phyloP scores from a whole-genome alignment of 129 eudicot genomes.

The Centrapalus pauciflorus region DNA sequence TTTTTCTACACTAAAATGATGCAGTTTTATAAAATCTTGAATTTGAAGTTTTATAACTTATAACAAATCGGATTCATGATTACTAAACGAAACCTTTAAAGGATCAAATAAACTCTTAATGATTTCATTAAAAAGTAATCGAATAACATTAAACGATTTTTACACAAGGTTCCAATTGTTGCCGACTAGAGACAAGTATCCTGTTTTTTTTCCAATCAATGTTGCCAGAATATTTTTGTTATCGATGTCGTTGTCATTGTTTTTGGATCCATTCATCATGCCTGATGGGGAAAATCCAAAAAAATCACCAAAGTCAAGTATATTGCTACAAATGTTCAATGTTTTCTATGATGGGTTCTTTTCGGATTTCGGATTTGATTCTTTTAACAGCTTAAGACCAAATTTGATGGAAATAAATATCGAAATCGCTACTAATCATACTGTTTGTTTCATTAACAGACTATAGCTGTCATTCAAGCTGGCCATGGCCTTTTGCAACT shows the following conservation, averaged over 20 bases:
- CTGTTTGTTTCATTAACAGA: slow-evolving; percentile 34
- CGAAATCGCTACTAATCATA: background rate
- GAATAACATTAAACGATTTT: too few species aligned
- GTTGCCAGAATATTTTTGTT: slow-evolving; percentile 12
- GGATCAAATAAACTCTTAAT: too few species aligned
- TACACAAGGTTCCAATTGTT: too few species aligned
- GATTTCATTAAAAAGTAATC: too few species aligned
- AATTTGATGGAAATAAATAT: background rate
- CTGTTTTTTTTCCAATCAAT: background rate
- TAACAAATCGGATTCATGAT: too few species aligned
- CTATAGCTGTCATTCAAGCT: slow-evolving; percentile 98
- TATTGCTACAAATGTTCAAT: background rate
- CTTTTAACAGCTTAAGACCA: background rate
- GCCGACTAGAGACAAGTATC: too few species aligned
- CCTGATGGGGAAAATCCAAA: background rate
- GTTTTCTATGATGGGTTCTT: background rate
- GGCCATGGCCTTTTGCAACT: slow-evolving; percentile 98
- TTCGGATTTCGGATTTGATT: background rate
- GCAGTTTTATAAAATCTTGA: too few species aligned
- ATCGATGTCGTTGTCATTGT: slow-evolving; percentile 4
- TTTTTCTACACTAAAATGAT: too few species aligned
- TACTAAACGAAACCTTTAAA: too few species aligned
- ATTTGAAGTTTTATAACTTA: too few species aligned
- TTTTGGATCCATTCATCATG: slow-evolving; percentile 1
- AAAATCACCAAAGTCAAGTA: background rate